Base-by-base conservation (phyloP, 805 yeast species). In the Saccharomycopsis sp. region DNA sequence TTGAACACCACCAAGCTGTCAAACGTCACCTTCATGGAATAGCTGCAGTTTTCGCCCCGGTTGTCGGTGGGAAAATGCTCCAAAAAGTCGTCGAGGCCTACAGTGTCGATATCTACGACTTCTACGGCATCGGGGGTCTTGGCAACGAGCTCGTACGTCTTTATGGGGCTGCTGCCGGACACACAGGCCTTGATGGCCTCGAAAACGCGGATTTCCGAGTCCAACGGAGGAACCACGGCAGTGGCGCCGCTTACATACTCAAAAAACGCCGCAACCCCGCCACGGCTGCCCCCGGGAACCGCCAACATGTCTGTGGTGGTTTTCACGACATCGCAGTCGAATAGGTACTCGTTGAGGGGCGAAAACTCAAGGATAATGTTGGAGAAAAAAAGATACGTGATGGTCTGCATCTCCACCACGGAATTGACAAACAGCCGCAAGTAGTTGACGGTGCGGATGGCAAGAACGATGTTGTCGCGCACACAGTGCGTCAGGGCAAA, bases 331-430 rank as follows among this genome's bases (percentile, higher is more conserved):
- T 12, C 48, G 18, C 16, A 4, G 4, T 44, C 9, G 21, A 44
- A 4, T 44, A 44, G 21, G 16, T 12, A 51, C 2, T 34, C 14
- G 14, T 55, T 37, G 16, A 58, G 12, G 2, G 61, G 61, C 4
- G 58, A 55, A 21, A 58, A 58, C 21, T 54, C 58, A 50, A 58
- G 52, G 18, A 53, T 15, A 8, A 58, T 29, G 24, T 58, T 58
- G 12, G 58, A 51, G 9, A 58, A 51, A 9, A 58, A 34, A 15
- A 58, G 40, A 18, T 34, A 15, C 12, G 52, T 37, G 7, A 55
- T 20, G 12, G 54, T 24, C 24, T 58, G 51, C 9, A 47, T 29
- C 2, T 51, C 53, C 9, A 58, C 8, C 2, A 52, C 48, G 8
- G 18, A 34, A 34, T 51, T 18, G 9, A 18, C 47, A 18, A 51